Base-by-base conservation (phyloP, 805 yeast species). In the Candida rishiriensis region DNA sequence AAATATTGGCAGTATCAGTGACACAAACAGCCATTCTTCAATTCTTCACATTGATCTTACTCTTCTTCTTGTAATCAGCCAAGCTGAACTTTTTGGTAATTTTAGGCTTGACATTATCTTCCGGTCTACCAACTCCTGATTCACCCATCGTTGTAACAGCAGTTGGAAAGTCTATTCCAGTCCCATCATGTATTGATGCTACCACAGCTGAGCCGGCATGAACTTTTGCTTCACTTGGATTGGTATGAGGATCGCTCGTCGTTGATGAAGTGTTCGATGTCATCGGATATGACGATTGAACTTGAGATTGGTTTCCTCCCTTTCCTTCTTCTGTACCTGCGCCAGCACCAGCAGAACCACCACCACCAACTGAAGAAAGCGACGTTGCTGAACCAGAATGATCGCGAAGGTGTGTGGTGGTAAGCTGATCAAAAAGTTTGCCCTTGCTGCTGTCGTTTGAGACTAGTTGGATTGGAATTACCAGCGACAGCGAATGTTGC, bases 61-160 rank as follows among this genome's bases (percentile, higher is more conserved):
- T 60, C 41, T 61, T 61, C 69, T 77, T 83, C 61, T 80, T 81
- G 60, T 84, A 84, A 55, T 84, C 91, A 1, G 89, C 89, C 59
- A 84, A 78, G 39, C 87, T 81, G 52, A 84, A 69, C 62, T 83
- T 84, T 68, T 79, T 80, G 26, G 72, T 75, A 36, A 63, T 51
- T 46, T 63, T 61, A 3, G 69, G 67, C 29, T 50, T 60, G 26
- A 7, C 4, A n/a, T 57, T 62, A 2, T 51, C 53, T 12, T 29
- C 16, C 15, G 41, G 42, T 16, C 45, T 49, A 34, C 26, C 17
- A 9, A 31, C 39, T 5, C 28, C 35, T 10, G 46, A 15, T 10
- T 48, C 47, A 17, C 52, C 46, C 13, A 38, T 38, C 11, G 41
- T 31, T 28, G 37, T 44, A 21, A 39, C 30, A 17, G 34, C 14